Percentiles rank a stretch among this genome's conserved stretches.
These are phyloP conservation scores for Cordyceps farinosa DNA, from an alignment of 2,329 filamentous ascomycete species.

Conservation along the genomic window DNA sequence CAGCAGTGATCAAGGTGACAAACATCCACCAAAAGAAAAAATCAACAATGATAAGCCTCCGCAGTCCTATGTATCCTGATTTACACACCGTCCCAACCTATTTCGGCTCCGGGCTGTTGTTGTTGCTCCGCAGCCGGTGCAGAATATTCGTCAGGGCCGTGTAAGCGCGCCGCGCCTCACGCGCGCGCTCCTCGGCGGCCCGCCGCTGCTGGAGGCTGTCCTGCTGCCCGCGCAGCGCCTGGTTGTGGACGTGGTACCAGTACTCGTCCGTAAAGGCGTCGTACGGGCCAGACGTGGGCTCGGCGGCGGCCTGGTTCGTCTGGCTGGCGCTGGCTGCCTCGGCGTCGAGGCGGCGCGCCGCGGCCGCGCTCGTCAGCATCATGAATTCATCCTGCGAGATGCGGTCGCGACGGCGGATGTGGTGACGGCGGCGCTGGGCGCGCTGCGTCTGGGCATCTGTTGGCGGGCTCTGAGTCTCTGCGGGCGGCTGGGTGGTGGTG, in stretches of 20 bases:
- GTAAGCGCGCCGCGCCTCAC: constrained; percentile 4
- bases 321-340: no score
- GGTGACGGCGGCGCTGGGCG: not conserved
- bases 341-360: not conserved
- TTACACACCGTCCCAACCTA: not conserved
- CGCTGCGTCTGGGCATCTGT: no score
- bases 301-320: not conserved
- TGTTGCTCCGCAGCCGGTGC: not conserved
- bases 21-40: no score
- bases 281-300: not conserved
- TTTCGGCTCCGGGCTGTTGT: not conserved
- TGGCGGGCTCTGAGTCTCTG: no score
- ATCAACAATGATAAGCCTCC: no score
- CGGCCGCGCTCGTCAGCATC: not conserved
- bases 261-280: not conserved
- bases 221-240: not conserved
- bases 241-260: not conserved
- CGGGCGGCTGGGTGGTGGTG: no score
- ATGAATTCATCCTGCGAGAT: not conserved
- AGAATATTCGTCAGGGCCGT: not conserved
- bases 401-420: not conserved
- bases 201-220: not conserved
- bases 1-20: no score
- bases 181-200: not conserved
- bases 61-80: no score